A percentile compares a stretch with the other conserved stretches of the same genome.
Conservation (phyloP, 2,329 filamentous ascomycete genomes). For the Cercospora citrullina region DNA sequence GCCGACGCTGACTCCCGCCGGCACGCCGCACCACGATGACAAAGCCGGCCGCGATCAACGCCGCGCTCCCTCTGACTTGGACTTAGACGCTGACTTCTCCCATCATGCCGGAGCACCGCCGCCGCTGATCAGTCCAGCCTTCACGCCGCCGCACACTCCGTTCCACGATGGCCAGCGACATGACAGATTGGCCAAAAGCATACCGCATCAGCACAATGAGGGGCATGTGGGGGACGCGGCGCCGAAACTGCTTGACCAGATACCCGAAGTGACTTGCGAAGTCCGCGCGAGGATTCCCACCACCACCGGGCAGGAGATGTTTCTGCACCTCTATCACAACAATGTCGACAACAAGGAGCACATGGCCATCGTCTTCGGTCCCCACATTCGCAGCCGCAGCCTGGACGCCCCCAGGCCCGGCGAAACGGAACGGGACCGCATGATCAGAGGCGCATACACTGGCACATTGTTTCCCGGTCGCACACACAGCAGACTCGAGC, state of each 20-base stretch:
- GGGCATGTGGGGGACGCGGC: constrained; percentile 50
- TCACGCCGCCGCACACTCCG: constrained; percentile 41
- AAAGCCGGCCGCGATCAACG: constrained; percentile 32
- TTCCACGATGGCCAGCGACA: constrained; percentile 34
- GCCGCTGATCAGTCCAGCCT: constrained; percentile 51
- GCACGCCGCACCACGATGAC: constrained; percentile 53
- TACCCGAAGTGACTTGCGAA: constrained; percentile 88
- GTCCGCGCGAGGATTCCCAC: constrained; percentile 95
- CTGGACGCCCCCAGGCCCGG: constrained; percentile 71
- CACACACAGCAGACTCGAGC: constrained; percentile 68
- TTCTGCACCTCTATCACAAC: constrained; percentile 91
- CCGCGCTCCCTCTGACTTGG: constrained; percentile 41
- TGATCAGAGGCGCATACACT: constrained; percentile 91
- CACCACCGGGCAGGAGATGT: constrained; percentile 91
- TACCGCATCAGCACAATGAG: constrained; percentile 42
- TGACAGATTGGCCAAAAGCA: constrained; percentile 44
- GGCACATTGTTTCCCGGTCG: constrained; percentile 84
- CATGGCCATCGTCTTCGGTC: constrained; percentile 93
- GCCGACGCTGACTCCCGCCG: constrained; percentile 45
- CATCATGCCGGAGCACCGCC: constrained; percentile 31
- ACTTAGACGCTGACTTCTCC: constrained; percentile 36
- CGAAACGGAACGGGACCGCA: constrained; percentile 84
- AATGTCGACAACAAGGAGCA: constrained; percentile 94
- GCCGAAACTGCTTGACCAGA: constrained; percentile 69
- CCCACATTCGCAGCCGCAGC: constrained; percentile 70